Evolutionary conservation across 257 asterid genomes (phyloP).

Genomic region (Solanum paucissectum): DNA sequence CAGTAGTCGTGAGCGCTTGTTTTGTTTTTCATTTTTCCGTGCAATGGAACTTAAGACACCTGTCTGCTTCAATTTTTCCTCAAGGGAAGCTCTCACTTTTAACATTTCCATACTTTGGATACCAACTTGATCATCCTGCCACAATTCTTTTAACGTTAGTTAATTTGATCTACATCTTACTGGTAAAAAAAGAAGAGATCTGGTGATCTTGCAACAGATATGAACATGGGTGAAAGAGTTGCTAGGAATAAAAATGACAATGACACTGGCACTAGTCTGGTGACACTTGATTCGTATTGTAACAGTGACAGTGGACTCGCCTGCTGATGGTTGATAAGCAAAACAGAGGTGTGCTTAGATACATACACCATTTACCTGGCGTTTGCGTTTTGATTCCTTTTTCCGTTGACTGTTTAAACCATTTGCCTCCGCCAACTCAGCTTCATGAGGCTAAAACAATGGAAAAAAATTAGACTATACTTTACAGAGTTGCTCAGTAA

Average conservation of each 20-base stretch:
- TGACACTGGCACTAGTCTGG: background rate
- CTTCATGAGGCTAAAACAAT: conserved; percentile 28
- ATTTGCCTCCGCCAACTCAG: conserved; percentile 17
- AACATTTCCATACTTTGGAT: conserved; percentile 77
- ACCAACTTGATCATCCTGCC: conserved; percentile 59
- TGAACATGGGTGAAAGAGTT: background rate
- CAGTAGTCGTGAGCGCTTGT: conserved; percentile 32
- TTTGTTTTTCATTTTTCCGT: conserved; percentile 27
- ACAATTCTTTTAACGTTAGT: background rate
- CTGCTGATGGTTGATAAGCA: background rate
- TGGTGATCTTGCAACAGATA: background rate
- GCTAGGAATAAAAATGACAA: background rate
- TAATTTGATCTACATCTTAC: background rate
- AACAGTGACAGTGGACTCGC: background rate
- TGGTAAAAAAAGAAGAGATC: background rate
- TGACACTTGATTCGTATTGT: background rate
- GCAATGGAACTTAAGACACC: conserved; percentile 56
- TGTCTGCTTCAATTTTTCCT: conserved; percentile 70
- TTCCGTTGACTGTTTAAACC: conserved; percentile 23
- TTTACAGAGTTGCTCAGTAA: background rate
- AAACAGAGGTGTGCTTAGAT: background rate
- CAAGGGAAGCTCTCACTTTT: conserved; percentile 78
- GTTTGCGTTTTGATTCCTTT: conserved; percentile 23
- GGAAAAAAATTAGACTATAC: background rate
- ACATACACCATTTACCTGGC: conserved; percentile 37